Percentiles rank a stretch among this genome's conserved stretches.
phyloP scores from a whole-genome alignment of 495 filamentous ascomycete species.

The Penicillium mononematosum region DNA sequence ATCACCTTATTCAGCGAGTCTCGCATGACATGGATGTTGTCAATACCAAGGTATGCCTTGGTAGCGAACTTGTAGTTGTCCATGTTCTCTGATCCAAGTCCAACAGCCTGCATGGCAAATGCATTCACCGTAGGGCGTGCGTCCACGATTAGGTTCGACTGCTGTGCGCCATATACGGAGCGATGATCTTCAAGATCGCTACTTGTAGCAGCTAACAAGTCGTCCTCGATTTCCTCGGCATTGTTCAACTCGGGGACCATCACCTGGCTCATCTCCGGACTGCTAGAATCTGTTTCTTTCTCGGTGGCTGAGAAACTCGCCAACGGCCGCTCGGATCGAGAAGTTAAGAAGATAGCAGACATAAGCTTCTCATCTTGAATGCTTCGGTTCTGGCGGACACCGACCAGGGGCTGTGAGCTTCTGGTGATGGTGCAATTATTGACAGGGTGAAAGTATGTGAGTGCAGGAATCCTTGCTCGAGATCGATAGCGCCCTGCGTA shows the following conservation, averaged over 20 bases:
- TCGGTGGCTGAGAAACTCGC: conserved; percentile 44
- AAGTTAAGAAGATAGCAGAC: conserved; percentile 87
- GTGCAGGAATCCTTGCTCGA: conserved; percentile 76
- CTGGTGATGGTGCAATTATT: conserved; percentile 97
- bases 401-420: conserved; percentile 89
- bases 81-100: conserved; percentile 96
- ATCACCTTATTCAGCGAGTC: conserved; percentile 86
- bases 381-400: conserved; percentile 82
- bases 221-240: conserved; percentile 71
- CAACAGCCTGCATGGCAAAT: conserved; percentile 90
- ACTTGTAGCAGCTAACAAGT: conserved; percentile 55
- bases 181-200: conserved; percentile 43
- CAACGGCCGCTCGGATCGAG: conserved; percentile 49
- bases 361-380: conserved; percentile 95
- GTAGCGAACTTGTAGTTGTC: conserved; percentile 92
- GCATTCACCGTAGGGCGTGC: conserved; percentile 95
- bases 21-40: conserved; percentile 99
- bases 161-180: conserved; percentile 88
- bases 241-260: conserved; percentile 46
- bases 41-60: conserved; percentile 94
- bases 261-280: conserved; percentile 40
- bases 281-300: conserved; percentile 58
- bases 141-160: conserved; percentile 94
- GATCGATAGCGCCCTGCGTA: conserved; percentile 91
- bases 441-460: conserved; percentile 91